Base-by-base conservation (phyloP, 2,329 filamentous ascomycete species). In the Colletotrichum sojae region DNA sequence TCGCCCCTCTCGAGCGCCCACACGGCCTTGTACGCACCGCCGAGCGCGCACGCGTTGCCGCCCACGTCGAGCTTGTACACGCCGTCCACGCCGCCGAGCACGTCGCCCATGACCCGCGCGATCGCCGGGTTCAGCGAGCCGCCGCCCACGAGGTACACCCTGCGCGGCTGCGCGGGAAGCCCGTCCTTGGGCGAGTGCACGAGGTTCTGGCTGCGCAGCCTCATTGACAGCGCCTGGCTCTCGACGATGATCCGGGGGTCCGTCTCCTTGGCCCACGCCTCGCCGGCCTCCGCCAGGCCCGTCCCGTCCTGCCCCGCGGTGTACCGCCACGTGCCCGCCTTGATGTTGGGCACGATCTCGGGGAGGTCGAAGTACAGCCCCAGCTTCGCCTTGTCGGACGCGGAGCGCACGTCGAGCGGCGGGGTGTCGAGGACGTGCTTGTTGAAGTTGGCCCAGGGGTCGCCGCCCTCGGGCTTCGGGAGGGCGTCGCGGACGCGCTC, bases 331-430 rank as follows among this genome's bases (percentile, higher is more conserved):
- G 92, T 95, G 58, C 96, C 95, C 0, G 92, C 89, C 63, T 86
- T 89, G 69, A 98, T 89, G 78, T 97, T 97, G 58, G 96, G 96
- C 5, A 99, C 95, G 77, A 97, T 98, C 82, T 99, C 96, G 2
- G 94, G 95, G 2, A 96, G 90, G 16, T 94, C 93, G 80, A 98
- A 99, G 85, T 95, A 98, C n/a, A 98, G 88, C 1, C 94, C 96
- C 36, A 98, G 83, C 79, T 94, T 94, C 79, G 94, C 92, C n/a
- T 84, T 83, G 71, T 91, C 88, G 2, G 77, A 75, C 0, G 80
- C 77, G 0, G 81, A 76, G n/a, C 79, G 78, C 75, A 92, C 86
- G 64, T 90, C 92, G 6, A 98, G 85, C 0, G 92, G 89, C 1
- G 91, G 88, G 0, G 91, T 93, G 18, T 86, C 83, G 49, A 93